A percentile compares a stretch with the other conserved stretches of the same genome.
Conservation (phyloP, 2,329 filamentous ascomycete genomes). For the Paracoccidioides brasiliensis region DNA sequence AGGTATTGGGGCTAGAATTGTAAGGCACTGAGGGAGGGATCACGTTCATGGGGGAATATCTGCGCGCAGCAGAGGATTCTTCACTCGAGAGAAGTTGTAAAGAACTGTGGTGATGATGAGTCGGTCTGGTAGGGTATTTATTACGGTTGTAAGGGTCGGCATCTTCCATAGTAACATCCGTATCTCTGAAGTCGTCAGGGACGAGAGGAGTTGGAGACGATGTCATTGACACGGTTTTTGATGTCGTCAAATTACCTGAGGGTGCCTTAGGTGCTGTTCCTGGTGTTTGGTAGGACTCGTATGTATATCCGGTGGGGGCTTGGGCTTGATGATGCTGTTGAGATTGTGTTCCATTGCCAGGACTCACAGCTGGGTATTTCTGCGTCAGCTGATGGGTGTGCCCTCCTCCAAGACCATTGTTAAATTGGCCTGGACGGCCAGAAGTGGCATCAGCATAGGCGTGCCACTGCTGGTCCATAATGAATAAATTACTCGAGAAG, state of each 20-base stretch:
- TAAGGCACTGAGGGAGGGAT: constrained; percentile 72
- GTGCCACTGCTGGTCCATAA: constrained; percentile 53
- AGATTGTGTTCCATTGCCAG: constrained; percentile 3
- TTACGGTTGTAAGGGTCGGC: constrained; percentile 71
- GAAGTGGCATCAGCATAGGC: constrained; percentile 50
- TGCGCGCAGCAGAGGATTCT: constrained; percentile 69
- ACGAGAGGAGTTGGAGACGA: constrained; percentile 46
- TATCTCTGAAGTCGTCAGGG: constrained; percentile 52
- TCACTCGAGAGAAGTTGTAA: constrained; percentile 62
- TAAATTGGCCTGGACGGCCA: constrained; percentile 52
- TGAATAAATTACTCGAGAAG: constrained; percentile 10
- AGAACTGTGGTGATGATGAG: constrained; percentile 57
- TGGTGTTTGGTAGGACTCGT: constrained; percentile 51
- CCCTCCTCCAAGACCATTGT: constrained; percentile 37
- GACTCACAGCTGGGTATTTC: constrained; percentile 28
- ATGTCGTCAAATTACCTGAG: constrained; percentile 28
- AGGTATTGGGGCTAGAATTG: constrained; percentile 47
- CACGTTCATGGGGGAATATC: constrained; percentile 92
- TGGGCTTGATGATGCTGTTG: constrained; percentile 33
- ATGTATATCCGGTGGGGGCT: constrained; percentile 49
- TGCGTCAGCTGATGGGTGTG: constrained; percentile 39
- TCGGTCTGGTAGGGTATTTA: constrained; percentile 72
- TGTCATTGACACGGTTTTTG: constrained; percentile 41
- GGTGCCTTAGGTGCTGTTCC: constrained; percentile 21
- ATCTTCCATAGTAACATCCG: constrained; percentile 79